Evolutionary conservation across 2,329 filamentous ascomycete genomes (phyloP), one percentile per base, ranked within the genome.

Genomic region (Claviceps sp.): DNA sequence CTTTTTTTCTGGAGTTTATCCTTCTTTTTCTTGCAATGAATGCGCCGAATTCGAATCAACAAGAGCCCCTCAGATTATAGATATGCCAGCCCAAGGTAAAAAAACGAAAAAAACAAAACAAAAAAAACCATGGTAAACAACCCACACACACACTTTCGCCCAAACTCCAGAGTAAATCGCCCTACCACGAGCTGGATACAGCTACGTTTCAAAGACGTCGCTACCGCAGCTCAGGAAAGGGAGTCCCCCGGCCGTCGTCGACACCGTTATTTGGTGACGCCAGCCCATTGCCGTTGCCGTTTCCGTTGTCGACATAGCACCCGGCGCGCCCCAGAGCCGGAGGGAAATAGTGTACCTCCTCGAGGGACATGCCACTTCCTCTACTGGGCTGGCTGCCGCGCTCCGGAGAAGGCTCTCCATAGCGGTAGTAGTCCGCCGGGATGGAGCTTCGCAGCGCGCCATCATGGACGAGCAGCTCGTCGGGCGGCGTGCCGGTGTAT

Each of bases 341-440:
- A 3, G 40, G 34, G 6, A 49, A 48, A 5, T 53, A 53, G 22
- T 42, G 47, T 4, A 48, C 51, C 13, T 43, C 54, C 6, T 53
- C 51, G 51, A 55, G 34, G 7, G 42, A 11, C 38, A 44, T 30
- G 17, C 38, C 42, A 37, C 10, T 47, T 39, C 41, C 47, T 34
- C 16, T n/a, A 19, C 14, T 24, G 26, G 16, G 11, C 17, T 34
- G 17, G 10, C 42, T 34, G 16, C 42, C 44, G 16, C 53, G 53
- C 14, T 53, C 50, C 8, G 47, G 10, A 7, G 48, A n/a, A 34
- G 52, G 62, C 47, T 65, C 64, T 3, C 56, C 58, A 54, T 66
- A 66, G 50, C 63, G 61, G 58, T 66, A 66, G 53, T 65, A 60
- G 37, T 64, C 48, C 48, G 59, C 48, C 48, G 59, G 41, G 44